These are phyloP conservation scores for Sporobolomyces phaffii DNA, from an alignment of 768 basidiomycete genomes.

Conservation along the genomic window DNA sequence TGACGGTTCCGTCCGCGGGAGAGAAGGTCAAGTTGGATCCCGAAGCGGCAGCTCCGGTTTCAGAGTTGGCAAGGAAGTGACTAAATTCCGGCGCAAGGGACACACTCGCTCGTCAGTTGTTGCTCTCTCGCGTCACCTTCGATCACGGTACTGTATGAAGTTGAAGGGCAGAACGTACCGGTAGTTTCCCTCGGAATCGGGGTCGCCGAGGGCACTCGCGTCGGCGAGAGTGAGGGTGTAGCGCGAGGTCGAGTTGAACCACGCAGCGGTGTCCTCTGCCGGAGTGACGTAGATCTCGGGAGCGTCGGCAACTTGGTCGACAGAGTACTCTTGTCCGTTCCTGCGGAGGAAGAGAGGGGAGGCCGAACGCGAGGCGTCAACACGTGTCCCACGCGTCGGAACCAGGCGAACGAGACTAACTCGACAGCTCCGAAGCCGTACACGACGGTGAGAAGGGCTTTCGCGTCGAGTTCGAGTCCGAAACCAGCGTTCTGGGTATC, in stretches of 20 bases:
- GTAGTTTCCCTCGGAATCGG: constrained; percentile 36
- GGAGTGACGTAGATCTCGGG: constrained; percentile 29
- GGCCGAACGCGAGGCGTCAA: no score
- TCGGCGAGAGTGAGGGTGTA: constrained; percentile 37
- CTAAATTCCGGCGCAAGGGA: no score
- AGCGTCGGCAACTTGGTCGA: constrained; percentile 9
- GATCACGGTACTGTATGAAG: no score
- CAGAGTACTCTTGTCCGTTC: constrained; percentile 26
- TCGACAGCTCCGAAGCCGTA: constrained; percentile 2
- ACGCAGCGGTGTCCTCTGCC: background rate
- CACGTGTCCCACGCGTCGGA: no score
- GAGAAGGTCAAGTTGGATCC: constrained; percentile 19
- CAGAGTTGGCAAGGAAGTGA: constrained; percentile 36
- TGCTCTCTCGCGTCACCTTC: no score
- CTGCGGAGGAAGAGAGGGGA: background rate
- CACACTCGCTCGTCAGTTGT: background rate
- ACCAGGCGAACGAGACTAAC: background rate
- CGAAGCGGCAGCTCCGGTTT: constrained; percentile 11
- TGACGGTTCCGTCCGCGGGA: constrained; percentile 19
- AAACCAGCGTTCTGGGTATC: constrained; percentile 9
- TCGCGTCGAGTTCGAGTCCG: constrained; percentile 12
- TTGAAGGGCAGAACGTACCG: background rate
- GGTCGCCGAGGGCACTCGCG: constrained; percentile 33
- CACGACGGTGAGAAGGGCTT: constrained; percentile 16
- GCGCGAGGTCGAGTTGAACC: constrained; percentile 15